Evolutionary conservation across 805 yeast species (phyloP).

Genomic region (Yamadazyma sp.): DNA sequence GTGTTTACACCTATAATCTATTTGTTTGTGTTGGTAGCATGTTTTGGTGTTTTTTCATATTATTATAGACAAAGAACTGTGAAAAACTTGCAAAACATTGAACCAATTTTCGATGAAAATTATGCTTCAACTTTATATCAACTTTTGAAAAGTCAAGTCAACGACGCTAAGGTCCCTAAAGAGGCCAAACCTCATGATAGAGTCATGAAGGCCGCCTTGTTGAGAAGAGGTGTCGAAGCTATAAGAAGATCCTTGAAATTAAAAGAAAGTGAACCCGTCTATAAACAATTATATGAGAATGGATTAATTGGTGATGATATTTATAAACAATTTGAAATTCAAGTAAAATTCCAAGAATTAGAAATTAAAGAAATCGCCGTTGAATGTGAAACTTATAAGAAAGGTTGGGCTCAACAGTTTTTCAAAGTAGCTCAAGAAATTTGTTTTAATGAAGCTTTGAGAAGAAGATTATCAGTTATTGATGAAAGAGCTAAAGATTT

Average conservation of each 20-base stretch:
- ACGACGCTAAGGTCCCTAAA: conserved; percentile 36
- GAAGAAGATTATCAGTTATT: conserved; percentile 62
- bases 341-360: conserved; percentile 72
- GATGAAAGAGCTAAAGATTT: conserved; percentile 35
- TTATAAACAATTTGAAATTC: conserved; percentile 74
- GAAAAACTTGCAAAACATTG: conserved; percentile 51
- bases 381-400: conserved; percentile 71
- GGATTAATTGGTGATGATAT: conserved; percentile 92
- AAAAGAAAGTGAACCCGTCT: conserved; percentile 71
- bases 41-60: conserved; percentile 67
- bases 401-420: conserved; percentile 77
- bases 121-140: conserved; percentile 61
- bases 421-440: conserved; percentile 84
- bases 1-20: conserved; percentile 70
- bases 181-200: conserved; percentile 67
- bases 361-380: conserved; percentile 73
- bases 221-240: conserved; percentile 75
- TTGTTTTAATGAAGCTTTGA: conserved; percentile 86
- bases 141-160: conserved; percentile 48
- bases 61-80: conserved; percentile 59
- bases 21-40: conserved; percentile 62
- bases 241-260: conserved; percentile 78
- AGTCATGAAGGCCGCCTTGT: conserved; percentile 59
- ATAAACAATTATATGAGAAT: conserved; percentile 71
- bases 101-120: conserved; percentile 73